Evolutionary conservation across 1,284 basidiomycete genomes (phyloP), one percentile per base, ranked within the genome.

Genomic region (Cerrena zonata): DNA sequence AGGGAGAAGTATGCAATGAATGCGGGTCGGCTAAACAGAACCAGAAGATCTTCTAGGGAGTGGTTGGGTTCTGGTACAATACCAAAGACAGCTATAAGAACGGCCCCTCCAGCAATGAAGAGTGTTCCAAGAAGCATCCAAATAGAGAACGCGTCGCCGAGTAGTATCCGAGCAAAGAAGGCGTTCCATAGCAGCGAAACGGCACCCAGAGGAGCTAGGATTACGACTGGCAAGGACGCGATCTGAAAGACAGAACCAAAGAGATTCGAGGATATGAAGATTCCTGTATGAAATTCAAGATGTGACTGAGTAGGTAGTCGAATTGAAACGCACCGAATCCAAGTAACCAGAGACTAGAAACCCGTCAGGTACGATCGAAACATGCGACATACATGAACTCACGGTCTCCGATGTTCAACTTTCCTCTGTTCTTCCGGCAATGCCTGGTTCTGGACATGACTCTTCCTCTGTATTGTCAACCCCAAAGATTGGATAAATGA

Each of bases 121-220:
- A 88, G 67, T 2, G 93, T 96, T 23, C 93, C 94, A 11, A 89
- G 67, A 48, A 93, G 72, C 80, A 95, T 90, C 74, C 85, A 88
- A 11, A 76, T 77, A 4, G 91, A 91, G 69, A 96, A 91, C 19
- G 84, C 76, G 63, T 95, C 93, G 37, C 91, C 90, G 19, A 97
- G 78, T 38, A 97, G 77, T 46, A 95, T 65, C 24, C 85, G 79
- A 10, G 94, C 93, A 58, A 97, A 93, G 61, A 97, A 83, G 2
- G 92, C 92, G 68, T 98, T 98, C 89, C 91, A 97, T 22, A 97
- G 78, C 27, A 98, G 80, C 5, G 91, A 94, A 34, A 89, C 89
- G 1, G 94, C 94, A 19, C 94, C 94, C 1, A 98, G 79, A 0
- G 94, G 94, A 1, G 90, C 92, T 44, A 94, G 85, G 51, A 95